Evolutionary conservation across 441 rosid genomes (phyloP).

Genomic region (Capsella rubella): DNA sequence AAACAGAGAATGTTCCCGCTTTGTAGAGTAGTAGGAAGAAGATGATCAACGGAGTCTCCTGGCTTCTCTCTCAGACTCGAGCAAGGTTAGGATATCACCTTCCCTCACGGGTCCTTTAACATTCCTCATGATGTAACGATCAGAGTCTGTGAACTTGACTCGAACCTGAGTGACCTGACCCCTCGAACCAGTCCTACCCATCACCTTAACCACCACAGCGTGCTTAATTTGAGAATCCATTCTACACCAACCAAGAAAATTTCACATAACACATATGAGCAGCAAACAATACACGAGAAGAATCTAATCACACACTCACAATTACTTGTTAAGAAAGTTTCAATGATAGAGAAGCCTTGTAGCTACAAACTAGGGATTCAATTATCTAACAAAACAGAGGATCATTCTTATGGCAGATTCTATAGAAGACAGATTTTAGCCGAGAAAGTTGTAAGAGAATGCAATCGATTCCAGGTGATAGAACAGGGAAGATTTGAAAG

Average conservation of each 20-base stretch:
- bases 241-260: slow-evolving; percentile 1
- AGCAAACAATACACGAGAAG: background rate
- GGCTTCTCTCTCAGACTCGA: slow-evolving; percentile 86
- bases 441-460: background rate
- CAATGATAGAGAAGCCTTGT: background rate
- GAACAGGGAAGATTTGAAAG: background rate
- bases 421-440: background rate
- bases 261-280: background rate
- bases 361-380: slow-evolving; percentile 2
- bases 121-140: slow-evolving; percentile 81
- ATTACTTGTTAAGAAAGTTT: background rate
- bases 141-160: slow-evolving; percentile 73
- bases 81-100: slow-evolving; percentile 74
- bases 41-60: slow-evolving; percentile 70
- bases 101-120: slow-evolving; percentile 87
- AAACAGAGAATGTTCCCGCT: background rate
- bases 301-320: background rate
- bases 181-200: slow-evolving; percentile 79
- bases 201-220: slow-evolving; percentile 73
- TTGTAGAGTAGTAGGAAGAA: background rate
- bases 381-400: slow-evolving; percentile 7
- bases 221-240: slow-evolving; percentile 78
- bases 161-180: slow-evolving; percentile 85
- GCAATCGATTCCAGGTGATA: background rate
- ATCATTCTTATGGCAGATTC: slow-evolving; percentile 1